These are phyloP conservation scores for Cystobasidium onofrii DNA, from an alignment of 768 basidiomycete genomes.

Conservation along the genomic window DNA sequence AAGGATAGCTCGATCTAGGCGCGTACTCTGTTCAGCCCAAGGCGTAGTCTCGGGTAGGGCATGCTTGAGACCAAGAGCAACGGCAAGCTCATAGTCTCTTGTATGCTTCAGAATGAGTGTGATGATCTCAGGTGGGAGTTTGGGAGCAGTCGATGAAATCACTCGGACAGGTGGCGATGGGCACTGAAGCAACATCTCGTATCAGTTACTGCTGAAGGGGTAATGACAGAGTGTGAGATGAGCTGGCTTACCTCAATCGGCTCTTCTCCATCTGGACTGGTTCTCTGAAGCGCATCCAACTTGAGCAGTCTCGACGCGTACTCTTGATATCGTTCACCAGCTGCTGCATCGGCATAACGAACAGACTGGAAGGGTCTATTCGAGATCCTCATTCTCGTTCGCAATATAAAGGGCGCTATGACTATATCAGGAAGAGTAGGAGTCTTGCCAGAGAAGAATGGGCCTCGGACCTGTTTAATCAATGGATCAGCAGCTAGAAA, in stretches of 20 bases:
- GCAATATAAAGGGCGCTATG: constrained; percentile 24
- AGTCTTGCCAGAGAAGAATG: constrained; percentile 22
- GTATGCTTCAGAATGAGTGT: constrained; percentile 31
- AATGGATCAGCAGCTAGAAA: no score
- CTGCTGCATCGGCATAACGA: constrained; percentile 16
- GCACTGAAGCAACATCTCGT: not conserved
- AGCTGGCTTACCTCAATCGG: constrained; percentile 16
- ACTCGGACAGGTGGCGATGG: constrained; percentile 8
- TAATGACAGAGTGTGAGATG: no score
- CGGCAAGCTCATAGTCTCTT: constrained; percentile 69
- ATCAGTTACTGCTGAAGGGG: no score
- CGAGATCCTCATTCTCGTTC: constrained; percentile 6
- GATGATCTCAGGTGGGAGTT: constrained; percentile 39
- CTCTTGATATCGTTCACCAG: constrained; percentile 1
- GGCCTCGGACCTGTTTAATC: constrained; percentile 13
- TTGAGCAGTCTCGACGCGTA: constrained; percentile 15
- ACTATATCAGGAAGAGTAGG: constrained; percentile 20
- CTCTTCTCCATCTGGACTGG: constrained; percentile 24
- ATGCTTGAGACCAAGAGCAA: constrained; percentile 66
- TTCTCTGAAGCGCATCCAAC: not conserved
- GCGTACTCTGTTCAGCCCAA: constrained; percentile 59
- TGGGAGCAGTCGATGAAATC: constrained; percentile 24
- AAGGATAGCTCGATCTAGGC: constrained; percentile 65
- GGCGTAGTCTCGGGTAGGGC: constrained; percentile 58
- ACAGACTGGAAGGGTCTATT: constrained; percentile 20